Base-by-base conservation (phyloP, 768 basidiomycete genomes). In the Hygrocybe punicea region DNA sequence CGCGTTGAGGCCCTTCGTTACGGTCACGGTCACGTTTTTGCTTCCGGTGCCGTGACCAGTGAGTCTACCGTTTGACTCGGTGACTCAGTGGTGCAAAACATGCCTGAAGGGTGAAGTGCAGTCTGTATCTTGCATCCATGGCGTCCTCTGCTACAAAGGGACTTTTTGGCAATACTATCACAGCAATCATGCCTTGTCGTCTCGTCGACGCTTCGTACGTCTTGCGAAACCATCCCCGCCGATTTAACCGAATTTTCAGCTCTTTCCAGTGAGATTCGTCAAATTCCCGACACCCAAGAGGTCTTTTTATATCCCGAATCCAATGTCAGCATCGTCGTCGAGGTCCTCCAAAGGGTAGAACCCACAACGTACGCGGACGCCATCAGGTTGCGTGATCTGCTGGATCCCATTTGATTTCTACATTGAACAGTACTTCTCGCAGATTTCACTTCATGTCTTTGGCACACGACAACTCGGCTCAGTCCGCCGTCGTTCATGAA, bases 211-310 rank as follows among this genome's bases (percentile, higher is more conserved):
- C 87, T 51, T 91, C 93, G 96, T 97, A 74, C 59, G 91, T 25
- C 36, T 54, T 51, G 48, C 5, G 40, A 48, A n/a, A 50, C 33
- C 21, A 25, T 36, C 19, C 24, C 46, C 4, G 13, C 4, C 54
- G 39, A 44, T 24, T 34, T n/a, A 44, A 35, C 55, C 53, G n/a
- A 51, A 50, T 40, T 36, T 45, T 19, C 53, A 54, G 53, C 48
- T 9, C 50, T 45, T 60, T 53, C 24, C 57, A 83, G 81, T 24
- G 71, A 78, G 60, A 47, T 79, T 11, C 91, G 96, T 53, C 91
- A 98, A 72, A 78, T 99, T 11, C 95, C 97, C 13, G 89, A 98
- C 68, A 93, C 84, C 4, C 96, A 99, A 71, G 97, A 98, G 67
- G 96, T 97, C 40, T 89, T 93, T 72, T 69, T 97, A 55, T 86